Evolutionary conservation across 75 land plant species (phyloP), one percentile per base, ranked within the genome.

Genomic region (Picea sitchensis): DNA sequence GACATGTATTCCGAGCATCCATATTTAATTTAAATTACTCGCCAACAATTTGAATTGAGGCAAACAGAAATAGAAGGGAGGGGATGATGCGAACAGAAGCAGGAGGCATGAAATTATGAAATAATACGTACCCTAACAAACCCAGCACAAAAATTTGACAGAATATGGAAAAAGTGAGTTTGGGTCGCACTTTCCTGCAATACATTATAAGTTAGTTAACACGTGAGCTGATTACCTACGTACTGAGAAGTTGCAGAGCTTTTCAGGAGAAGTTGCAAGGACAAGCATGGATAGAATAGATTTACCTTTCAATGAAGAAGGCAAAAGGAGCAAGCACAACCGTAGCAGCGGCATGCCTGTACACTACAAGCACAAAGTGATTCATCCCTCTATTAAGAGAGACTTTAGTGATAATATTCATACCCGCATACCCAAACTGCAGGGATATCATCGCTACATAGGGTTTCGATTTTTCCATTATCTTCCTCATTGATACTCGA

Each of bases 361-460:
- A 86, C 64, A 86, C 79, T 14, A 83, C 64, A 75, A 83, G 83
- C 11, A 26, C 26, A 64, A 75, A 83, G 26, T 34, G 79, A 58
- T 79, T 86, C 88, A 81, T 86, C 9, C 26, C 26, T 26, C 26
- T 26, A 26, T 26, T 26, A 26, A 26, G 26, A 6, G 88, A 82
- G 17, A 81, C 85, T 63, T 86, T 86, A 34, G 85, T 71, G 38
- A 83, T 61, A 30, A 86, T 60, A 69, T 68, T 75, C 88, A 86
- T 83, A 63, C 88, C 88, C 26, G 26, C 26, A 26, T 26, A 26
- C 26, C 26, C 26, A 26, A 26, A 14, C 69, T 83, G 88, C 58
- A 86, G 31, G 2, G 78, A 59, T 54, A 75, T n/a, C 14, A 78
- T 77, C 5, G 77, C 82, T 21, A 83, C 34, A 31, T 75, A 83